These are phyloP conservation scores for Termitomyces titanicus DNA, from an alignment of 768 basidiomycete species.

Conservation along the genomic window DNA sequence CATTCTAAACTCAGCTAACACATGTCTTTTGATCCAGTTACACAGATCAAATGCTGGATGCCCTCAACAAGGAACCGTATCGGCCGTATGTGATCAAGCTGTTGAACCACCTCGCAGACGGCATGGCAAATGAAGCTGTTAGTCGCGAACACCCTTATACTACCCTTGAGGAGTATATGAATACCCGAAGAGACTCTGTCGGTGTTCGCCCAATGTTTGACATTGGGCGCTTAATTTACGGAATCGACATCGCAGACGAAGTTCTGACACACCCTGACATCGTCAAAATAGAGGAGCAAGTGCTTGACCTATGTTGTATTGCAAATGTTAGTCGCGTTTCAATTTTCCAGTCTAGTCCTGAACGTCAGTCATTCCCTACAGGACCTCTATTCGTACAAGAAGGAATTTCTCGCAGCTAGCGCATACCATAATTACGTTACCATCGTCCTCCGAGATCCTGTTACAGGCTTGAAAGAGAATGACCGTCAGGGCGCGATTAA, in stretches of 20 bases:
- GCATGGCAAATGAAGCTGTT: slow-evolving; percentile 1
- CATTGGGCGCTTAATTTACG: slow-evolving; percentile 2
- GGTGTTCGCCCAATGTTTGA: slow-evolving; percentile 5
- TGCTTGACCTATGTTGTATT: not conserved
- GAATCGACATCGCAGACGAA: not conserved
- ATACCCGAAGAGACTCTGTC: slow-evolving; percentile 4
- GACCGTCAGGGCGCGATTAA: slow-evolving; percentile 6
- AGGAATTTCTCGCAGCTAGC: not conserved
- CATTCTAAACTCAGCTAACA: not conserved
- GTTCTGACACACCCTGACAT: not conserved
- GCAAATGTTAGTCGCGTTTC: too few relatives aligned
- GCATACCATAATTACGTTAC: slow-evolving; percentile 8
- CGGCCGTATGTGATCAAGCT: not conserved
- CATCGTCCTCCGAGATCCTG: slow-evolving; percentile 1
- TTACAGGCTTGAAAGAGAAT: not conserved
- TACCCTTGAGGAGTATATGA: slow-evolving; percentile 4
- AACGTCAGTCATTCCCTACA: not conserved
- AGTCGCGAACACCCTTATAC: slow-evolving; percentile 4
- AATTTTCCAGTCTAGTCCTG: not conserved
- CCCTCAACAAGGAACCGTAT: not conserved
- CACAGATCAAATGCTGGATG: not conserved
- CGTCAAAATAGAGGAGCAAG: not conserved
- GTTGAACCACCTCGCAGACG: slow-evolving; percentile 1
- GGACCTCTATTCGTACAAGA: not conserved
- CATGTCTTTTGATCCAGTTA: not conserved